Evolutionary conservation across 257 asterid species (phyloP).

Genomic region (Solanum pennellii): DNA sequence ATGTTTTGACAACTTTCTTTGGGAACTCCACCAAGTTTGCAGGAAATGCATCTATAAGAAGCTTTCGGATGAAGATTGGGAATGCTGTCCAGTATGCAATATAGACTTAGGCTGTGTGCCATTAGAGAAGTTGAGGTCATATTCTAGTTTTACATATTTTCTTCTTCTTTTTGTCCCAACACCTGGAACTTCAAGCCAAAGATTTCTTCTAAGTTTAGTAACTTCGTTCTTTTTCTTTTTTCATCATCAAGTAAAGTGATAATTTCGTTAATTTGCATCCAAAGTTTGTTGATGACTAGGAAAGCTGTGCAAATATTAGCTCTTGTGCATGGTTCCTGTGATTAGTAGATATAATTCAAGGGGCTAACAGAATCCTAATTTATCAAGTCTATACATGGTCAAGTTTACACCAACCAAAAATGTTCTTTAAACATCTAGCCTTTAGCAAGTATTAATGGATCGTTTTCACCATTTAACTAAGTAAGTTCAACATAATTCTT

Average conservation of each 20-base stretch:
- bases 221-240: background rate
- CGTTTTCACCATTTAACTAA: background rate
- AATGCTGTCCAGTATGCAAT: constrained; percentile 83
- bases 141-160: background rate
- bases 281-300: background rate
- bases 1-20: background rate
- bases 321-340: background rate
- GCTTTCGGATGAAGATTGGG: constrained; percentile 75
- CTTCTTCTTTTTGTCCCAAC: background rate
- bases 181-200: background rate
- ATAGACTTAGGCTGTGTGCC: constrained; percentile 81
- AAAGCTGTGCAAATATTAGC: background rate
- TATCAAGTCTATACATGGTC: background rate
- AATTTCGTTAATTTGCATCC: background rate
- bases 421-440: background rate
- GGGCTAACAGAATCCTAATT: background rate
- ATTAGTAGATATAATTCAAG: background rate
- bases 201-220: background rate
- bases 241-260: background rate
- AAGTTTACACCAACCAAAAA: background rate
- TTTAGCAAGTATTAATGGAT: background rate
- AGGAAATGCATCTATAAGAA: constrained; percentile 80
- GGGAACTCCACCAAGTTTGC: constrained; percentile 48
- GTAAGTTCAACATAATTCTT: background rate
- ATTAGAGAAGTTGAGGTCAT: constrained; percentile 74